These are phyloP conservation scores for Dillenia turbinata DNA, from an alignment of 164 flowering plant species.

Conservation along the genomic window DNA sequence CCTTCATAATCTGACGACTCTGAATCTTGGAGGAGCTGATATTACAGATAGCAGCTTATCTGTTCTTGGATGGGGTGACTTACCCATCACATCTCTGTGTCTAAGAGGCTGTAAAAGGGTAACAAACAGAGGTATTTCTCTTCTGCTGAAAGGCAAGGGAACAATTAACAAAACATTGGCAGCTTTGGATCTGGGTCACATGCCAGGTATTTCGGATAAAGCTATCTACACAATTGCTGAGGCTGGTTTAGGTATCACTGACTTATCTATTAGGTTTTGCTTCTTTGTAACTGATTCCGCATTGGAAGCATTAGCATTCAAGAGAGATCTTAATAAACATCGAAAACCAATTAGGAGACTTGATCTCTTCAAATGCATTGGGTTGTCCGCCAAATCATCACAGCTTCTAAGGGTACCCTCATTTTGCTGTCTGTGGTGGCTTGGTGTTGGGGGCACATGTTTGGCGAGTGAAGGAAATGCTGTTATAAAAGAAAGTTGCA, in stretches of 20 bases:
- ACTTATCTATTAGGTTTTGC: slow-evolving; percentile 34
- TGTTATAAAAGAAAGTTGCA: slow-evolving; percentile 3
- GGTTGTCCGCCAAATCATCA: slow-evolving; percentile 20
- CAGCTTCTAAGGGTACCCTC: slow-evolving; percentile 17
- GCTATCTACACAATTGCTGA: slow-evolving; percentile 18
- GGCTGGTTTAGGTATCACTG: slow-evolving; percentile 19
- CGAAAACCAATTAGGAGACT: slow-evolving; percentile 26
- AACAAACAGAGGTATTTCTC: slow-evolving; percentile 36
- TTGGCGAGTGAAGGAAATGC: slow-evolving; percentile 12
- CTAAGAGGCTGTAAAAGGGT: slow-evolving; percentile 41
- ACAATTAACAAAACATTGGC: slow-evolving; percentile 24
- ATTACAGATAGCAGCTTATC: slow-evolving; percentile 37
- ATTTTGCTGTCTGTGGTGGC: slow-evolving; percentile 37
- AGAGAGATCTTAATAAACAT: slow-evolving; percentile 9
- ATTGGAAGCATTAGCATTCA: slow-evolving; percentile 22
- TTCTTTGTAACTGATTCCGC: slow-evolving; percentile 31
- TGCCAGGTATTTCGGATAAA: slow-evolving; percentile 39
- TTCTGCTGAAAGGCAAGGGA: slow-evolving; percentile 22
- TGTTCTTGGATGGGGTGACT: slow-evolving; percentile 21
- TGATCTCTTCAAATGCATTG: slow-evolving; percentile 32
- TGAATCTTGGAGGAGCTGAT: slow-evolving; percentile 37
- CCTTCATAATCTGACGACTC: slow-evolving; percentile 19
- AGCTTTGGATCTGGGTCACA: slow-evolving; percentile 34
- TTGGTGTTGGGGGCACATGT: slow-evolving; percentile 33
- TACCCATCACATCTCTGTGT: slow-evolving; percentile 26